Percentiles rank a stretch among this genome's conserved stretches.
phyloP scores from a whole-genome alignment of 2,329 filamentous ascomycete species.

The Colletotrichum caudatum region DNA sequence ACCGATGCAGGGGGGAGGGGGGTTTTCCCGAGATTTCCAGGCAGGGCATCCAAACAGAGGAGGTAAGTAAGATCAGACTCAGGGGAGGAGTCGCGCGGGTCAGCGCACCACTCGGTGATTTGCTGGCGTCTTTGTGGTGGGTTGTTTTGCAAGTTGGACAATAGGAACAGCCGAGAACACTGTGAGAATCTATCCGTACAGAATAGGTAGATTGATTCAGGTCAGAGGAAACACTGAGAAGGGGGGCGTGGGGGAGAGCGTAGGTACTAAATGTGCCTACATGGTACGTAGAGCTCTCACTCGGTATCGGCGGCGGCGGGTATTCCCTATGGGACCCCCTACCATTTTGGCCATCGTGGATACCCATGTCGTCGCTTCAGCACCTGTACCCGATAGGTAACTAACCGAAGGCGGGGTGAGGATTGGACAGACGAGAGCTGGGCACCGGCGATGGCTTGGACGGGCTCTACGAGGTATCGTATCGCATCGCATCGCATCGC shows the following conservation, averaged over 20 bases:
- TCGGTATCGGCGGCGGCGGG: conserved; percentile 20
- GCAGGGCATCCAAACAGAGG: neutral
- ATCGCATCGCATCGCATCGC: too few species aligned
- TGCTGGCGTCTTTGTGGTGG: conserved; percentile 12
- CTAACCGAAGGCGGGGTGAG: neutral
- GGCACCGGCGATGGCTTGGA: conserved; percentile 14
- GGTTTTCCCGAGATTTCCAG: neutral
- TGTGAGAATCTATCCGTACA: conserved; percentile 21
- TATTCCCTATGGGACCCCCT: conserved; percentile 22
- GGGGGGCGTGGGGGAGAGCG: neutral
- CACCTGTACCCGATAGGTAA: neutral
- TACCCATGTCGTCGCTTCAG: conserved; percentile 8
- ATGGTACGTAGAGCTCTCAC: too few species aligned
- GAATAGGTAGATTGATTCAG: conserved; percentile 6
- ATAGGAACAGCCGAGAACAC: conserved; percentile 17
- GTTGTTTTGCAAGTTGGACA: conserved; percentile 13
- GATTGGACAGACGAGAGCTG: conserved; percentile 8
- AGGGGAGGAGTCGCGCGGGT: neutral
- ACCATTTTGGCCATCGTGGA: conserved; percentile 23
- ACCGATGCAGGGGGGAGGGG: neutral
- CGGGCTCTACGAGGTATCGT: neutral
- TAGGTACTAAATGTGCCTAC: too few species aligned
- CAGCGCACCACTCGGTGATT: conserved; percentile 23
- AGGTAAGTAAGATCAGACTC: neutral
- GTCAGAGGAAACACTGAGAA: conserved; percentile 32